phyloP scores from a whole-genome alignment of 169 alveolate genomes.

The Haemoproteus tartakovskyi region DNA sequence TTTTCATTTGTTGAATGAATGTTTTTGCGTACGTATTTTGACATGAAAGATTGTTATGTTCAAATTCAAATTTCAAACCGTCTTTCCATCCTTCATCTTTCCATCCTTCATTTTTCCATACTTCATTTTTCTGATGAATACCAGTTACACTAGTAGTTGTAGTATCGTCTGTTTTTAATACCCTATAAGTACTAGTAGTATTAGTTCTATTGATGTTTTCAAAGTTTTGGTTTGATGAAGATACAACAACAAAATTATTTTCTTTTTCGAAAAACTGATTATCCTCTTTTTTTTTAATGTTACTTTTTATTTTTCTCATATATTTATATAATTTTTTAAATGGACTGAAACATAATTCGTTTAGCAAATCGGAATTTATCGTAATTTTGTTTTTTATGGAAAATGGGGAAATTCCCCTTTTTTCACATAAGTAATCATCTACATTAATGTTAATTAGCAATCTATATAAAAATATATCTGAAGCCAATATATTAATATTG shows the following conservation, averaged over 20 bases:
- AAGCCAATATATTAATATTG: slow-evolving; percentile 9
- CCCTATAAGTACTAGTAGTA: not conserved
- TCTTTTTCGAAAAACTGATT: not conserved
- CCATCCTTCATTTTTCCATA: not conserved
- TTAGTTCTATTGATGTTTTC: not conserved
- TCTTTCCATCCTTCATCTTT: not conserved
- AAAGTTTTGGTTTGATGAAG: not conserved
- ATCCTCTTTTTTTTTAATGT: not conserved
- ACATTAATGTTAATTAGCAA: slow-evolving; percentile 39
- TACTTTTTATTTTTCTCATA: slow-evolving; percentile 15
- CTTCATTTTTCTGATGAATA: not conserved
- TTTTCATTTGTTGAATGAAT: slow-evolving; percentile 45
- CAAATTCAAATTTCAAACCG: slow-evolving; percentile 34
- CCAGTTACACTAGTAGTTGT: not conserved
- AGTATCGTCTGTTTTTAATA: not conserved
- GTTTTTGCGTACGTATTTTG: slow-evolving; percentile 40
- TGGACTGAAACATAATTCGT: slow-evolving; percentile 60
- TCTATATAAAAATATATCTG: slow-evolving; percentile 19
- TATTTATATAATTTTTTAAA: slow-evolving; percentile 55
- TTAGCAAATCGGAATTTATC: slow-evolving; percentile 13
- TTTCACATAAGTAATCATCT: slow-evolving; percentile 60
- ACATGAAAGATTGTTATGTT: slow-evolving; percentile 21
- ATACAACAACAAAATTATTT: not conserved
- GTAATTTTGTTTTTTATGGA: slow-evolving; percentile 9
- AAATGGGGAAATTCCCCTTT: slow-evolving; percentile 29